phyloP scores from a whole-genome alignment of 2,329 filamentous ascomycete genomes.

The Ophidiomyces ophidiicola region DNA sequence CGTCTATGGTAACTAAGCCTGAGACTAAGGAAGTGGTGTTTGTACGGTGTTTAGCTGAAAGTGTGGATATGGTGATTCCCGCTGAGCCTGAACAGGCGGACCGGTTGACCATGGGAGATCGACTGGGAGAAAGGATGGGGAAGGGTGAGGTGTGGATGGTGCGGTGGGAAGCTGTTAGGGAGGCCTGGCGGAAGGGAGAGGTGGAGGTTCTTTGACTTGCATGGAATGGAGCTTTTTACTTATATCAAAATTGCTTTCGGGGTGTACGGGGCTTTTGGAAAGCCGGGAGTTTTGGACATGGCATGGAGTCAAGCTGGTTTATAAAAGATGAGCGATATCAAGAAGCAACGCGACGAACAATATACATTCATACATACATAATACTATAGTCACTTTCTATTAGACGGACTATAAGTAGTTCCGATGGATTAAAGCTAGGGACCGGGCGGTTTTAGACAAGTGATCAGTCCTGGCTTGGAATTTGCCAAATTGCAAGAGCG shows the following conservation, averaged over 20 bases:
- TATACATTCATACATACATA: too few relatives aligned
- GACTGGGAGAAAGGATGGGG: constrained; percentile 30
- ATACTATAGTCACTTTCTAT: too few relatives aligned
- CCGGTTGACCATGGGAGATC: constrained; percentile 18
- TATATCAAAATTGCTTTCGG: constrained; percentile 7
- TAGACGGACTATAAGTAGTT: too few relatives aligned
- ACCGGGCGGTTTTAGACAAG: too few relatives aligned
- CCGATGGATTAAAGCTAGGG: too few relatives aligned
- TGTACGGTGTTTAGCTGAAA: constrained; percentile 45
- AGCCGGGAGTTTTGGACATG: too few relatives aligned
- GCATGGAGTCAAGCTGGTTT: too few relatives aligned
- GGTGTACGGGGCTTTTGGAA: constrained; percentile 3
- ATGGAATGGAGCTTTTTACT: neutral
- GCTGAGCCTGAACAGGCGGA: constrained; percentile 19
- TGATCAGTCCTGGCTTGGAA: too few relatives aligned
- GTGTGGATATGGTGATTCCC: constrained; percentile 35
- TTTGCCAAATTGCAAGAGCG: too few relatives aligned
- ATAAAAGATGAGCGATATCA: too few relatives aligned
- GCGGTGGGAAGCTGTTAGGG: constrained; percentile 61
- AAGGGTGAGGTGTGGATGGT: constrained; percentile 57
- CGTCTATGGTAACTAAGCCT: constrained; percentile 83
- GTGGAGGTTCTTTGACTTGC: constrained; percentile 32
- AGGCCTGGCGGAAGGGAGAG: constrained; percentile 33
- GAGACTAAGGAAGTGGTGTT: constrained; percentile 79
- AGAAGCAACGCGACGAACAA: too few relatives aligned